phyloP scores from a whole-genome alignment of 2,329 filamentous ascomycete genomes.

The Chrysoporthe cubensis region DNA sequence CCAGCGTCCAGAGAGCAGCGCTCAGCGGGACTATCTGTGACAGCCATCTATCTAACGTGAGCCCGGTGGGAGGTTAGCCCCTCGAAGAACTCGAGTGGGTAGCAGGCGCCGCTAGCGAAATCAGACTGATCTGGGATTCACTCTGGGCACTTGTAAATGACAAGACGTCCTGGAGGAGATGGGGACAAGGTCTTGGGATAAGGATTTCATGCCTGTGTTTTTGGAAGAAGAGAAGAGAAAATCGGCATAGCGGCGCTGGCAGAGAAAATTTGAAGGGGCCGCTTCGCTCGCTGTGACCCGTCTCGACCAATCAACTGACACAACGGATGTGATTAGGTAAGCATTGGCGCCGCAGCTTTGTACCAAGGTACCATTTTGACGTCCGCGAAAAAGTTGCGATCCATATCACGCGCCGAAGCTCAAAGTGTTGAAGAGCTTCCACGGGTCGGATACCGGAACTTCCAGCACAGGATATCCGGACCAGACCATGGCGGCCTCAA shows the following conservation, averaged over 20 bases:
- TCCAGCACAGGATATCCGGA: conserved; percentile 20
- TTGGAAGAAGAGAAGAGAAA: conserved; percentile 43
- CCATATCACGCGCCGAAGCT: conserved; percentile 16
- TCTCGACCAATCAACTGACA: conserved; percentile 7
- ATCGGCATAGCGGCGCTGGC: conserved; percentile 33
- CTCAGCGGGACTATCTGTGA: conserved; percentile 58
- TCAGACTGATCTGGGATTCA: conserved; percentile 72
- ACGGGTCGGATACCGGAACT: conserved; percentile 24
- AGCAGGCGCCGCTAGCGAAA: conserved; percentile 98
- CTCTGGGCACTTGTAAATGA: conserved; percentile 94
- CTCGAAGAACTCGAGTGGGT: conserved; percentile 21
- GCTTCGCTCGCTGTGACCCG: background rate
- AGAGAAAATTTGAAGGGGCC: conserved; percentile 29
- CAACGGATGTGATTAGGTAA: conserved; percentile 3
- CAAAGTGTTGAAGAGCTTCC: conserved; percentile 24
- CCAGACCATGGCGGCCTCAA: conserved; percentile 56
- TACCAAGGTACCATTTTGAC: conserved; percentile 24
- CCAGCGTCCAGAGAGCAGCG: conserved; percentile 10
- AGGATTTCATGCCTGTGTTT: conserved; percentile 76
- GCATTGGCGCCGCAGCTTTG: conserved; percentile 1
- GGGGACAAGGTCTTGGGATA: conserved; percentile 82
- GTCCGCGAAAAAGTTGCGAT: conserved; percentile 28
- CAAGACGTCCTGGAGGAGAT: conserved; percentile 72
- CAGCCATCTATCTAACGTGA: conserved; percentile 97
- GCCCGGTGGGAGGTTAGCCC: conserved; percentile 64